Evolutionary conservation across 169 alveolate genomes (phyloP).

Genomic region (Eimeria praecox): DNA sequence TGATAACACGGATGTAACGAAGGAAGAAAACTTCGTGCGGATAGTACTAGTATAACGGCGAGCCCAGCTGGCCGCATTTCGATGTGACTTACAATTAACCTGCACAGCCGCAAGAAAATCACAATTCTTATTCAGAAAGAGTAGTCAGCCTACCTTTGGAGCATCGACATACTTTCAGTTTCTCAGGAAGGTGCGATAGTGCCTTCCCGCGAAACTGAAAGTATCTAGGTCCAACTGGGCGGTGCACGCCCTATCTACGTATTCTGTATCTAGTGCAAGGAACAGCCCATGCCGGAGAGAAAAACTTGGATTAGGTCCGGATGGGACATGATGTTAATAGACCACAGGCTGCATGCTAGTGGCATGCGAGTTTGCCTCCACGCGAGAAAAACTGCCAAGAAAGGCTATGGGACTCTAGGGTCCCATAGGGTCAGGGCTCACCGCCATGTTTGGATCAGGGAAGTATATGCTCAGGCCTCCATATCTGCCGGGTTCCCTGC

Average conservation of each 20-base stretch:
- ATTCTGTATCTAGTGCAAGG: background rate
- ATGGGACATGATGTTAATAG: background rate
- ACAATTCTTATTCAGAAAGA: background rate
- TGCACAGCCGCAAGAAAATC: background rate
- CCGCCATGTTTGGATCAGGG: constrained; percentile 84
- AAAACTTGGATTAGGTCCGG: background rate
- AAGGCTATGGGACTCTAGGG: background rate
- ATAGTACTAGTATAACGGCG: constrained; percentile 54
- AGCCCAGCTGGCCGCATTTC: constrained; percentile 70
- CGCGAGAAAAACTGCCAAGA: background rate
- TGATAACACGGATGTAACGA: constrained; percentile 38
- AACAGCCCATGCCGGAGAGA: background rate
- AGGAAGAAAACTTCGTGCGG: constrained; percentile 61
- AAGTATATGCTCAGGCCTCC: constrained; percentile 85
- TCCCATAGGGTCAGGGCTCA: constrained; percentile 9
- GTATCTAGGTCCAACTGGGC: background rate
- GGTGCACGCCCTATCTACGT: background rate
- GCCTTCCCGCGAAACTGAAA: too few species aligned
- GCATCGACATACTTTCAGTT: background rate
- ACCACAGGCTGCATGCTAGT: background rate
- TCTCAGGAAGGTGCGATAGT: background rate
- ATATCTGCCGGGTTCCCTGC: constrained; percentile 72
- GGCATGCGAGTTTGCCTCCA: background rate
- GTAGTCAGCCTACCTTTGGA: background rate
- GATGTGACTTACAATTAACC: constrained; percentile 52